These are phyloP conservation scores for Trichophyton verrucosum DNA, from an alignment of 2,329 filamentous ascomycete genomes.

Conservation along the genomic window DNA sequence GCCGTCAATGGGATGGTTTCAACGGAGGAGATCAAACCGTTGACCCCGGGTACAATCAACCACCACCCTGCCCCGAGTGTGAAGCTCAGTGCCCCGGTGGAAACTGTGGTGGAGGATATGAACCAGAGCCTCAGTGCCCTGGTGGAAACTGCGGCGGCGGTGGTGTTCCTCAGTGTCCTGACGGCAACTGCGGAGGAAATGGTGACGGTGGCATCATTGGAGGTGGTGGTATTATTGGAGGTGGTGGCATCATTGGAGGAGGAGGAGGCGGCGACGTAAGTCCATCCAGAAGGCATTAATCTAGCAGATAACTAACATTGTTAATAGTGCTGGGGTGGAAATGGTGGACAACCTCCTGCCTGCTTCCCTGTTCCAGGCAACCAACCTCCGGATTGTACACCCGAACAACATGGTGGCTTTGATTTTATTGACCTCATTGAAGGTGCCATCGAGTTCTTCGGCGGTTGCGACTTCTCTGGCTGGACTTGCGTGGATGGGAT, in stretches of 20 bases:
- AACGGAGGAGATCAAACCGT: not conserved
- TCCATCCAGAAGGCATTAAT: not conserved
- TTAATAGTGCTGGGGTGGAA: constrained; percentile 33
- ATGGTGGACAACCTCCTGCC: constrained; percentile 24
- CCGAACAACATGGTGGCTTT: constrained; percentile 58
- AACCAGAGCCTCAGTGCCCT: too few relatives aligned
- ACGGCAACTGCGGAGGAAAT: not conserved
- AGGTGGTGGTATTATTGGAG: constrained; percentile 16
- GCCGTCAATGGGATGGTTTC: not conserved
- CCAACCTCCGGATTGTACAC: constrained; percentile 63
- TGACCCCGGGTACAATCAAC: too few relatives aligned
- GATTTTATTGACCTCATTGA: constrained; percentile 53
- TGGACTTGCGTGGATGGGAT: constrained; percentile 46
- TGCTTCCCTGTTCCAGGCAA: constrained; percentile 57
- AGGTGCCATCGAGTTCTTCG: constrained; percentile 54
- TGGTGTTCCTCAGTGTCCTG: not conserved
- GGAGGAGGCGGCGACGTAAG: constrained; percentile 17
- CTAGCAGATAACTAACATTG: not conserved
- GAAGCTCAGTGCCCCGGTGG: too few relatives aligned
- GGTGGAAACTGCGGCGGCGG: not conserved
- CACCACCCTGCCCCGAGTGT: too few relatives aligned
- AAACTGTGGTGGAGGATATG: not conserved
- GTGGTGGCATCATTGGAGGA: not conserved
- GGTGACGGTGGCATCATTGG: constrained; percentile 15
- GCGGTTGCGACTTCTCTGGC: constrained; percentile 61